Base-by-base conservation (phyloP, 163 green algal genomes). In the Coccomyxa subellipsoidea region DNA sequence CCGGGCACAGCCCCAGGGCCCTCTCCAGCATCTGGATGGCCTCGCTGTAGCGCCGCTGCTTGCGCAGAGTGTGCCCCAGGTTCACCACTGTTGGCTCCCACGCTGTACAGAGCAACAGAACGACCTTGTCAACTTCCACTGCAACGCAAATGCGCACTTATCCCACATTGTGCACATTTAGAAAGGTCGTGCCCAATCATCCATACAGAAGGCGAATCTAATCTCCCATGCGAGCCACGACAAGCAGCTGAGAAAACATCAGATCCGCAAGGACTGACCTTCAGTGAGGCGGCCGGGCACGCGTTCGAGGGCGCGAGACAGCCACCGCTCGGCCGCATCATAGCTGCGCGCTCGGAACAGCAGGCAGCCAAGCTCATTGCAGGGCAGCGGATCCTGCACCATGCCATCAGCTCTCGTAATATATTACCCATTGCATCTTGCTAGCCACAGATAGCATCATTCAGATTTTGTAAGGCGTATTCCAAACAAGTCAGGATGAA, bases 341-440 rank as follows among this genome's bases (percentile, higher is more conserved):
- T 93, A 94, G 69, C 95, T 82, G 21, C 89, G 81, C 71, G 90
- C 90, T 79, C 90, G 89, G 90, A 93, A 98, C 10, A 89, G 88
- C 69, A 99, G 85, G 40, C 96, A 92, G 15, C 95, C 97, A 39
- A 98, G 90, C 93, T 99, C 96, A 88, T 99, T 94, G n/a, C 87
- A 92, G n/a, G 95, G 88, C 25, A 95, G 84, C 0, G 97, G 94
- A 85, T 99, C 97, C 29, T 38, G 66, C 29, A 73, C 5, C 47
- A 59, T 8, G 3, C 21, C 3, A 59, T 59, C 4, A 23, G 21
- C 23, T 12, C 21, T 59, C 1, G 0, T 59, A 12, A 59, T n/a
- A n/a, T n/a, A n/a, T n/a, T n/a, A n/a, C n/a, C n/a, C n/a, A n/a
- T n/a, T n/a, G n/a, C n/a, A n/a, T n/a, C n/a, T n/a, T n/a, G n/a